Base-by-base conservation (phyloP, 2,329 filamentous ascomycete species). In the Fusarium sp. region DNA sequence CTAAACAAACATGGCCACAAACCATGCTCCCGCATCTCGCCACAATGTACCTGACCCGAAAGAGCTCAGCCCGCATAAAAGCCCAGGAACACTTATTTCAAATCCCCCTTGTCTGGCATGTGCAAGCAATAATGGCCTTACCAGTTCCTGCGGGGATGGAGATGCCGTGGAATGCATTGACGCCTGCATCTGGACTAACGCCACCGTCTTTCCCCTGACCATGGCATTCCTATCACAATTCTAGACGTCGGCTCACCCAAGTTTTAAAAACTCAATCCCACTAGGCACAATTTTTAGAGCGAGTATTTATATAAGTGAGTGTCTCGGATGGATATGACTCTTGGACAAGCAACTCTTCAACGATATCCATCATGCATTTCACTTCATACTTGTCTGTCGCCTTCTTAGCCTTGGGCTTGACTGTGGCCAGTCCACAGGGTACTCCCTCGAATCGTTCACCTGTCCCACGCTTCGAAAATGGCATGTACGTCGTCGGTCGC, bases 401-500 rank as follows among this genome's bases (percentile, higher is more conserved):
- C 2, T 50, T 76, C 3, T 27, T 66, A 13, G 54, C 72, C 20
- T 11, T 76, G 1, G 73, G 75, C 60, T 64, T 74, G 1, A 35
- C 68, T 3, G 50, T 45, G 20, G 75, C 75, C 6, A 42, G 62
- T 14, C 75, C 75, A 0, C 63, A 67, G 37, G 42, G 22, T 4
- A 66, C 42, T n/a, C 6, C 34, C 29, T 20, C 56, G 2, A 76
- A 76, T 18, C 71, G 70, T 10, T 78, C 77, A 2, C 72, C 77
- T 1, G 62, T 40, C 8, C 76, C 77, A 10, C 50, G 54, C 5
- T 47, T 70, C 2, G 40, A 71, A 31, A 57, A 74, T 2, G 75
- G 78, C 6, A 69, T 69, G n/a, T 80, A 79, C n/a, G n/a, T 78
- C 6, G 72, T 80, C 0, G 66, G 71, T 20, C 66, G 73, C 6